Percentiles rank a stretch among this genome's conserved stretches.
These are phyloP conservation scores for Parachaetomium inaequale DNA, from an alignment of 495 filamentous ascomycete genomes.

Conservation along the genomic window DNA sequence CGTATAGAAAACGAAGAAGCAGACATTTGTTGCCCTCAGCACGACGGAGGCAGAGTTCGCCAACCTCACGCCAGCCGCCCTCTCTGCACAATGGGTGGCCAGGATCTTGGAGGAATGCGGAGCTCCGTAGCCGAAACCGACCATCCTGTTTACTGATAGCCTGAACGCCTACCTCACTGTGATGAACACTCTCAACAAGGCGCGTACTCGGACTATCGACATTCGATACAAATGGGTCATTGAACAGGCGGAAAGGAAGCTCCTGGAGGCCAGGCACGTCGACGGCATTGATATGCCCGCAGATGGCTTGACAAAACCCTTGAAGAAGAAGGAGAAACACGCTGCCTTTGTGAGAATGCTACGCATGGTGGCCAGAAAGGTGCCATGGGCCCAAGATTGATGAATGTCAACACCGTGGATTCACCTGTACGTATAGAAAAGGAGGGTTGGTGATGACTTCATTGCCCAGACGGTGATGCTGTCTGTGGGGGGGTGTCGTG, in stretches of 20 bases:
- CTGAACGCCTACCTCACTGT: neutral
- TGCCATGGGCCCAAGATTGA: neutral
- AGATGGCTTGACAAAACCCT: neutral
- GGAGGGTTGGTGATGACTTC: neutral
- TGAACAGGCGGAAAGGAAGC: neutral
- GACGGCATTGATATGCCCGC: neutral
- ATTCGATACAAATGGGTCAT: neutral
- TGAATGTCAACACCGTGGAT: neutral
- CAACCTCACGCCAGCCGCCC: neutral
- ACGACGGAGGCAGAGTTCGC: constrained; percentile 2
- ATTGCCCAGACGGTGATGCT: neutral
- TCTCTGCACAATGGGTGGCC: neutral
- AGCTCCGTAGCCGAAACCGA: neutral
- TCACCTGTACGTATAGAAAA: neutral
- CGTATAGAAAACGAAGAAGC: constrained; percentile 7
- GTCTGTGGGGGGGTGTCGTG: neutral
- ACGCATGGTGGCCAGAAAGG: neutral
- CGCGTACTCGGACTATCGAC: neutral
- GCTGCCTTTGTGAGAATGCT: neutral
- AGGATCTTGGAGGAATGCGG: neutral
- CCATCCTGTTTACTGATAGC: constrained; percentile 2
- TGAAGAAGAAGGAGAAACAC: neutral
- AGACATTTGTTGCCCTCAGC: neutral
- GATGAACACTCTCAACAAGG: neutral
- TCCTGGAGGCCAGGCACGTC: neutral